These are phyloP conservation scores for Melastoma candidum DNA, from an alignment of 441 rosid genomes.

Conservation along the genomic window DNA sequence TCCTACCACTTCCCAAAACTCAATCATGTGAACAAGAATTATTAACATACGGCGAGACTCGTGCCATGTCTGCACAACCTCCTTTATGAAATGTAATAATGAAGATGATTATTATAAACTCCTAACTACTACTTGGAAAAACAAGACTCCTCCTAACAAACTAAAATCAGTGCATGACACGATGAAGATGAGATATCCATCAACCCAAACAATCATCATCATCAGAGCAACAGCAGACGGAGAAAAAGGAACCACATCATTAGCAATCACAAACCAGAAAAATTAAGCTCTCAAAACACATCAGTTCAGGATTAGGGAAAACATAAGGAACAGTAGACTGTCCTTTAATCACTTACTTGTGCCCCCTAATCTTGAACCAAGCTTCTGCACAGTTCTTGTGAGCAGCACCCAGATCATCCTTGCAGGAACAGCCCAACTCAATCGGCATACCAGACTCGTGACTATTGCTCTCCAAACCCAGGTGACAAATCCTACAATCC, in stretches of 20 bases:
- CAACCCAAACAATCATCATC: too few relatives aligned
- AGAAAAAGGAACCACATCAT: not conserved
- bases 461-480: slow-evolving; percentile 69
- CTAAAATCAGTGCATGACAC: too few relatives aligned
- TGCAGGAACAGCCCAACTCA: slow-evolving; percentile 87
- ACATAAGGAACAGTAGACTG: not conserved
- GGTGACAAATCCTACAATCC: slow-evolving; percentile 88
- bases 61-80: too few relatives aligned
- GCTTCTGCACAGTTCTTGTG: slow-evolving; percentile 90
- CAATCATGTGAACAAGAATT: too few relatives aligned
- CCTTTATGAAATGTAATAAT: too few relatives aligned
- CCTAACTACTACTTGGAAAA: too few relatives aligned
- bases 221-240: too few relatives aligned
- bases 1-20: too few relatives aligned
- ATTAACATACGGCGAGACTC: too few relatives aligned
- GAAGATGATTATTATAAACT: too few relatives aligned
- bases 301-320: not conserved
- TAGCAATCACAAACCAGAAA: not conserved
- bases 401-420: slow-evolving; percentile 84
- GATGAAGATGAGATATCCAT: too few relatives aligned
- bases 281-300: not conserved
- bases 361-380: slow-evolving; percentile 97
- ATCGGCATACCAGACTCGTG: slow-evolving; percentile 62
- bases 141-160: too few relatives aligned
- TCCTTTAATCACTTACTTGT: slow-evolving; percentile 39